Percentiles rank a stretch among this genome's conserved stretches.
Evolutionary conservation across 768 basidiomycete species (phyloP).

Genomic region (Pilatotrama ljubarskyi): DNA sequence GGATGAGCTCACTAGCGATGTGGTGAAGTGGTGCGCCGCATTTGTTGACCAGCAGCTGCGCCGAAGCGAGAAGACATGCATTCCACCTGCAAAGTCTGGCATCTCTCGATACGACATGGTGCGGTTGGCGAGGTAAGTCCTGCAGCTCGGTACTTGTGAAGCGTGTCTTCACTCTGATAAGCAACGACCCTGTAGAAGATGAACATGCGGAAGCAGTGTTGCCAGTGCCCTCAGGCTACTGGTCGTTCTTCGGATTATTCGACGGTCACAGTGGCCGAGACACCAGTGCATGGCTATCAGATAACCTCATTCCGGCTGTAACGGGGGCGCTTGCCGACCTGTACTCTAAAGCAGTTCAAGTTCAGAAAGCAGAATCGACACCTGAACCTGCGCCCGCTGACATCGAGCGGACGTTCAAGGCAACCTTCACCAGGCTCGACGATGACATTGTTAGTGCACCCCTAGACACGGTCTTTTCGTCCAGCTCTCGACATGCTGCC

Average conservation of each 20-base stretch:
- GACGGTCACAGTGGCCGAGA: constrained; percentile 36
- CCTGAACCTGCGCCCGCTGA: constrained; percentile 26
- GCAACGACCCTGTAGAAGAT: constrained; percentile 2
- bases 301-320: constrained; percentile 33
- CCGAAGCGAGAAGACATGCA: background rate
- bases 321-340: constrained; percentile 26
- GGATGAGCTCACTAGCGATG: too few species aligned
- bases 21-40: background rate
- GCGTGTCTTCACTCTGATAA: background rate
- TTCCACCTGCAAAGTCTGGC: background rate
- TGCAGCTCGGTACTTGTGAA: too few species aligned
- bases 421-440: constrained; percentile 42
- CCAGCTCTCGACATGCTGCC: constrained; percentile 30
- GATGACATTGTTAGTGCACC: constrained; percentile 41
- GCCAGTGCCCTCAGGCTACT: constrained; percentile 27
- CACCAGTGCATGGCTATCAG: constrained; percentile 36
- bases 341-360: constrained; percentile 11
- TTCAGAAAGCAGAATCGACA: background rate
- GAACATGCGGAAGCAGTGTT: constrained; percentile 19
- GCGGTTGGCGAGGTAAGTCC: background rate
- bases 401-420: constrained; percentile 38
- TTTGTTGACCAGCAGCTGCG: background rate
- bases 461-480: constrained; percentile 30
- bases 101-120: background rate
- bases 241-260: constrained; percentile 37